Conservation (phyloP, 768 basidiomycete genomes). For the Trametes sanguinea region DNA sequence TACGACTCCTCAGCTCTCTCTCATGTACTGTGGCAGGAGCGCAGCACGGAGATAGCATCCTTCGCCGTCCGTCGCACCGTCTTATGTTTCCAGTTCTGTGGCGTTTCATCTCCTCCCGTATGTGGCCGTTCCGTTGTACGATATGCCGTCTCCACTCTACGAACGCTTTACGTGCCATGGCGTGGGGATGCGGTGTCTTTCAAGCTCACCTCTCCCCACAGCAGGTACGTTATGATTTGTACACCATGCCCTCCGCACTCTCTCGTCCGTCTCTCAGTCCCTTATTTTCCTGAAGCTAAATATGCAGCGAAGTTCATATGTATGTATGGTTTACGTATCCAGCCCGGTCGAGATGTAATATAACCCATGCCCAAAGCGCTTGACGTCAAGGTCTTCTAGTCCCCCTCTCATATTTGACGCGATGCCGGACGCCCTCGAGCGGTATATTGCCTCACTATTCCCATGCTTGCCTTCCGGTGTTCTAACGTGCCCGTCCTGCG, state of each 20-base stretch:
- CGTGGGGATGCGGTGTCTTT: neutral
- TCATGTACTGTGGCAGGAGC: constrained; percentile 1
- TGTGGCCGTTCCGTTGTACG: constrained; percentile 13
- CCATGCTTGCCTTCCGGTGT: constrained; percentile 18
- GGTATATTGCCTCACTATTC: constrained; percentile 1
- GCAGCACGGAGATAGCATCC: constrained; percentile 12
- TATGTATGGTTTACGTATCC: constrained; percentile 22
- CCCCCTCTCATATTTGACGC: neutral
- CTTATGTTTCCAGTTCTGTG: neutral
- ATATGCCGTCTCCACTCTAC: constrained; percentile 9
- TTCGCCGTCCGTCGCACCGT: constrained; percentile 1
- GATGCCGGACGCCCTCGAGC: constrained; percentile 11
- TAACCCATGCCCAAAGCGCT: constrained; percentile 10
- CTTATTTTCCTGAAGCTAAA: constrained; percentile 5
- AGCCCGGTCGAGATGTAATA: constrained; percentile 2
- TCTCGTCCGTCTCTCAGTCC: neutral
- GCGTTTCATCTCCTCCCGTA: constrained; percentile 1
- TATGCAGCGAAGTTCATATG: constrained; percentile 6
- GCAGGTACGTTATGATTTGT: constrained; percentile 14
- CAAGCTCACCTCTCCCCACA: neutral
- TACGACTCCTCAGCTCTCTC: neutral
- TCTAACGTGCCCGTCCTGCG: constrained; percentile 4
- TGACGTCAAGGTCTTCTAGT: constrained; percentile 19
- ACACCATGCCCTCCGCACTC: neutral
- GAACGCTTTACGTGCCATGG: constrained; percentile 7